Percentiles rank a stretch among this genome's conserved stretches.
Evolutionary conservation across 2,329 filamentous ascomycete genomes (phyloP).

Genomic region (Ophiostoma pallidulum): DNA sequence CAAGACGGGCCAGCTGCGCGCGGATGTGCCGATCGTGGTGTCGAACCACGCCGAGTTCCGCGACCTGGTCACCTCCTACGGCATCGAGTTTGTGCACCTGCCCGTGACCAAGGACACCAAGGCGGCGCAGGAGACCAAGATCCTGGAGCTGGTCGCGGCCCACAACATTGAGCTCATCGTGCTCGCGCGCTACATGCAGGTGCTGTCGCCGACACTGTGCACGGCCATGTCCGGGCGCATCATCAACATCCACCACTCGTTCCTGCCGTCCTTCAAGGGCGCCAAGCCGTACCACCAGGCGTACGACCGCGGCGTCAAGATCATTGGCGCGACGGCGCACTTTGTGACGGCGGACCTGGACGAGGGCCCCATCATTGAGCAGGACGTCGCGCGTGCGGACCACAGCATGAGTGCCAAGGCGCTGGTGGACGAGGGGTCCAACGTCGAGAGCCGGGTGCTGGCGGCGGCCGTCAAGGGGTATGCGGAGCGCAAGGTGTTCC

Average conservation of each 20-base stretch:
- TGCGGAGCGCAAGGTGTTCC: conserved; percentile 65
- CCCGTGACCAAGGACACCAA: conserved; percentile 75
- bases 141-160: conserved; percentile 60
- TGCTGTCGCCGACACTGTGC: conserved; percentile 66
- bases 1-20: conserved; percentile 53
- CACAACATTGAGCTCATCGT: conserved; percentile 70
- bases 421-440: conserved; percentile 69
- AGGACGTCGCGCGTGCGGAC: conserved; percentile 67
- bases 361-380: conserved; percentile 82
- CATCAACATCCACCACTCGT: conserved; percentile 88
- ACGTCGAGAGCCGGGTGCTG: conserved; percentile 74
- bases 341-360: conserved; percentile 80
- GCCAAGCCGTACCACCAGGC: conserved; percentile 85
- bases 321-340: conserved; percentile 77
- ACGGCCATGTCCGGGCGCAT: conserved; percentile 73
- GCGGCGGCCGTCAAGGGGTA: conserved; percentile 78
- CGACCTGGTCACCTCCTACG: conserved; percentile 60
- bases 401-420: conserved; percentile 68
- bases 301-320: conserved; percentile 78
- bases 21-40: conserved; percentile 69
- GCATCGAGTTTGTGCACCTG: conserved; percentile 70
- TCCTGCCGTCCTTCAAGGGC: conserved; percentile 80
- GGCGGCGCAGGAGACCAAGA: conserved; percentile 57
- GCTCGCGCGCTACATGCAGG: conserved; percentile 80
- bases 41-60: conserved; percentile 73